Evolutionary conservation across 2,329 filamentous ascomycete species (phyloP).

Genomic region (Calonectria pauciramosa): DNA sequence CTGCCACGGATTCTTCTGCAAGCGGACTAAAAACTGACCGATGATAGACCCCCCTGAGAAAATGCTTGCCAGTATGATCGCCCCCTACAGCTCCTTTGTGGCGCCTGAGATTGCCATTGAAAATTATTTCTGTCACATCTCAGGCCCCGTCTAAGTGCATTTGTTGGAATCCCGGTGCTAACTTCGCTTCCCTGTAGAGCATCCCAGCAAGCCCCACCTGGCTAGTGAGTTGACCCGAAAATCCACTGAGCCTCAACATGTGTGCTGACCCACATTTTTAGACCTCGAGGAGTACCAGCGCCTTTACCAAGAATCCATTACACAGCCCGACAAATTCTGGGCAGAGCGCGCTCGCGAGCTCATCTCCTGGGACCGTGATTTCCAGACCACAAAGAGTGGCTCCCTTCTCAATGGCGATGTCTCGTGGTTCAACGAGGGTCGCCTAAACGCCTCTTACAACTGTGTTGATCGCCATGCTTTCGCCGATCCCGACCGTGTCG

Average conservation of each 20-base stretch:
- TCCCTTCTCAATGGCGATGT: conserved; percentile 84
- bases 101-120: conserved; percentile 21
- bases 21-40: conserved; percentile 35
- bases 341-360: conserved; percentile 87
- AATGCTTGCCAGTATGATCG: conserved; percentile 75
- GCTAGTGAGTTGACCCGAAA: conserved; percentile 63
- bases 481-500: conserved; percentile 91
- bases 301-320: conserved; percentile 87
- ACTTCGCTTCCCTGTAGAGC: conserved; percentile 66
- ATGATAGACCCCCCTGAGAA: conserved; percentile 71
- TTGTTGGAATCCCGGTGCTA: conserved; percentile 45
- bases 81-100: conserved; percentile 26
- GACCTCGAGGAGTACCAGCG: conserved; percentile 76
- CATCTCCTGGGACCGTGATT: conserved; percentile 90
- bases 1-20: neutral
- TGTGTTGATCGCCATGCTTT: conserved; percentile 97
- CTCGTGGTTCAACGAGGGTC: conserved; percentile 95
- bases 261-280: conserved; percentile 49
- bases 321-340: conserved; percentile 92
- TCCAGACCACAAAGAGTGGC: conserved; percentile 88
- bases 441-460: conserved; percentile 96
- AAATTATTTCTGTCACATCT: conserved; percentile 19
- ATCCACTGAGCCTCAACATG: conserved; percentile 43
- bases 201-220: conserved; percentile 78
- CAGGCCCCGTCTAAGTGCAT: conserved; percentile 21